Percentiles rank a stretch among this genome's conserved stretches.
Evolutionary conservation across 371 early-diverging fungal genomes (phyloP).

Genomic region (Fennellomyces sp.): DNA sequence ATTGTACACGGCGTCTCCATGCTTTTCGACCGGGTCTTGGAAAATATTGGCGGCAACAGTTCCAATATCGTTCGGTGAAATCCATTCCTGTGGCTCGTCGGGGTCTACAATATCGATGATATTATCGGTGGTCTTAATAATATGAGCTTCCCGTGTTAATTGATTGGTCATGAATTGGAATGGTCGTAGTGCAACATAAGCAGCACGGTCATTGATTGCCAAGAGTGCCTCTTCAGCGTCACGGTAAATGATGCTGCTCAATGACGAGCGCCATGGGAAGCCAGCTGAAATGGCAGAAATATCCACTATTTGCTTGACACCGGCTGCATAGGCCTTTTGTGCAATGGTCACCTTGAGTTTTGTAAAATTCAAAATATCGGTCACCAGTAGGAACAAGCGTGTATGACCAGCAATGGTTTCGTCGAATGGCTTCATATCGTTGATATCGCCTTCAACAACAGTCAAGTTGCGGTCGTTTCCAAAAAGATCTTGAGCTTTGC

Average conservation of each 20-base stretch:
- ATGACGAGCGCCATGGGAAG: slow-evolving; percentile 19
- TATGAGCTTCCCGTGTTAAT: background rate
- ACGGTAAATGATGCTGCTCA: slow-evolving; percentile 12
- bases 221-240: slow-evolving; percentile 11
- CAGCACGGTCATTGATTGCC: slow-evolving; percentile 13
- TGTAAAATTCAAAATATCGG: background rate
- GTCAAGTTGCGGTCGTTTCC: slow-evolving; percentile 4
- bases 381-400: slow-evolving; percentile 15
- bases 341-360: background rate
- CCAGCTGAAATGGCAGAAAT: slow-evolving; percentile 21
- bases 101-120: slow-evolving; percentile 4
- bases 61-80: slow-evolving; percentile 16
- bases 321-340: slow-evolving; percentile 26
- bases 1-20: slow-evolving; percentile 12
- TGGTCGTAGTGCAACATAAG: slow-evolving; percentile 33
- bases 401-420: slow-evolving; percentile 22
- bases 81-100: slow-evolving; percentile 12
- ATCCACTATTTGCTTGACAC: slow-evolving; percentile 35
- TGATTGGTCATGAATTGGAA: slow-evolving; percentile 33
- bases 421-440: slow-evolving; percentile 13
- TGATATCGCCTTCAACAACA: background rate
- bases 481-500: slow-evolving; percentile 12
- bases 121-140: slow-evolving; percentile 3
- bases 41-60: slow-evolving; percentile 9
- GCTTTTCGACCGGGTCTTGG: slow-evolving; percentile 20